Evolutionary conservation across 768 basidiomycete genomes (phyloP).

Genomic region (Lactarius sanguifluus): DNA sequence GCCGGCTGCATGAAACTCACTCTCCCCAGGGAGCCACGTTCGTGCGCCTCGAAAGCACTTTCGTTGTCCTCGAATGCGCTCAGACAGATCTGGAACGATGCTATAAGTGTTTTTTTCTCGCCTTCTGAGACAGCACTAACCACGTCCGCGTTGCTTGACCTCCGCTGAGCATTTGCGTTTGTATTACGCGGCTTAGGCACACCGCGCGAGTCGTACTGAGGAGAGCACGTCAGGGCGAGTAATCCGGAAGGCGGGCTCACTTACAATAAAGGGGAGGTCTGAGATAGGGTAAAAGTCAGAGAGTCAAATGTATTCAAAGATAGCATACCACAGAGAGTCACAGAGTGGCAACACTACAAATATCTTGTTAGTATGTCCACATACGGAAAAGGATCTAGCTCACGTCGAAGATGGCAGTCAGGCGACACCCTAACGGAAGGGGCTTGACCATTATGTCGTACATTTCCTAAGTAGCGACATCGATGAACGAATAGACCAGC

Average conservation of each 20-base stretch:
- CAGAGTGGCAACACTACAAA: no score
- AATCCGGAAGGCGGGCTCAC: background rate
- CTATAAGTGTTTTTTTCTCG: background rate
- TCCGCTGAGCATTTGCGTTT: background rate
- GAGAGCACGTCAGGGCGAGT: background rate
- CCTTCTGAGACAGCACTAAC: background rate
- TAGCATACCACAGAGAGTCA: no score
- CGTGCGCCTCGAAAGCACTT: background rate
- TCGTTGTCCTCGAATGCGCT: background rate
- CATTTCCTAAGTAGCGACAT: no score
- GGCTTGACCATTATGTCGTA: no score
- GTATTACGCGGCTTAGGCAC: background rate
- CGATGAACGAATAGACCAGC: no score
- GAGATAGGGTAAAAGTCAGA: background rate
- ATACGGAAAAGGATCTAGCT: no score
- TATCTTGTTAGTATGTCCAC: no score
- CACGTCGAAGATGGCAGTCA: no score
- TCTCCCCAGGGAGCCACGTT: background rate
- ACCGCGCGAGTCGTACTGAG: slow-evolving; percentile 1
- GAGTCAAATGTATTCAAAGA: no score
- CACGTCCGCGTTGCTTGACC: background rate
- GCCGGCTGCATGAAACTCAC: background rate
- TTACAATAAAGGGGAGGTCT: slow-evolving; percentile 14
- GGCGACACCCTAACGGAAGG: no score
- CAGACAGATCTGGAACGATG: background rate